Base-by-base conservation (phyloP, 345 rosid genomes). In the Eucalyptus pauciflora region DNA sequence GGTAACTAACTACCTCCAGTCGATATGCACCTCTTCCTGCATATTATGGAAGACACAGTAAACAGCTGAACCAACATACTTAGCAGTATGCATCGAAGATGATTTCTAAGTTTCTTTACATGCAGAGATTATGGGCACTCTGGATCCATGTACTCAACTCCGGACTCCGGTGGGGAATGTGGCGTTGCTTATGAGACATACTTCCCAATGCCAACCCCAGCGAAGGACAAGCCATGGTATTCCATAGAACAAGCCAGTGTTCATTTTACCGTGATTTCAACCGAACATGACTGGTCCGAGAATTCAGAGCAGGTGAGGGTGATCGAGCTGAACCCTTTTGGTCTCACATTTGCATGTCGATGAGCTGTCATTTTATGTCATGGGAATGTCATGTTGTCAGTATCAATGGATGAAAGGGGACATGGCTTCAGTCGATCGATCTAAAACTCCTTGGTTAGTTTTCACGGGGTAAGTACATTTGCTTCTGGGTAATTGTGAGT, bases 81-180 rank as follows among this genome's bases (percentile, higher is more conserved):
- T 76, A 76, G 83, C 14, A 20, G 83, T 27, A 37, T 41, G 48
- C 7, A 31, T 41, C 8, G 22, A 14, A 88, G 22, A n/a, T 46
- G 41, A 15, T 20, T 62, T 13, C 24, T 25, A n/a, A 17, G 37
- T 25, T 22, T 49, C 69, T 86, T 52, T 49, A 5, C 58, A 31
- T 50, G 29, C 91, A 96, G 96, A 91, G 96, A 96, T 91, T 96
- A 96, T 86, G 20, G 37, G 43, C 64, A 15, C 22, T 88, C 95
- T 8, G 96, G 96, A 52, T 92, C 93, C 18, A 52, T 60, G 37
- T 96, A 95, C 86, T 4, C 2, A 41, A 86, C 90, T 22, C 94
- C 94, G 2, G 98, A 94, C 91, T 96, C 98, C 0, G 96, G 98
- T 2, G 98, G 98, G 41, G 98, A 96, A 92, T 95, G 98, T 71